Percentiles rank a stretch among this genome's conserved stretches.
These are phyloP conservation scores for Scheffersomyces lignosus DNA, from an alignment of 805 yeast species.

Conservation along the genomic window DNA sequence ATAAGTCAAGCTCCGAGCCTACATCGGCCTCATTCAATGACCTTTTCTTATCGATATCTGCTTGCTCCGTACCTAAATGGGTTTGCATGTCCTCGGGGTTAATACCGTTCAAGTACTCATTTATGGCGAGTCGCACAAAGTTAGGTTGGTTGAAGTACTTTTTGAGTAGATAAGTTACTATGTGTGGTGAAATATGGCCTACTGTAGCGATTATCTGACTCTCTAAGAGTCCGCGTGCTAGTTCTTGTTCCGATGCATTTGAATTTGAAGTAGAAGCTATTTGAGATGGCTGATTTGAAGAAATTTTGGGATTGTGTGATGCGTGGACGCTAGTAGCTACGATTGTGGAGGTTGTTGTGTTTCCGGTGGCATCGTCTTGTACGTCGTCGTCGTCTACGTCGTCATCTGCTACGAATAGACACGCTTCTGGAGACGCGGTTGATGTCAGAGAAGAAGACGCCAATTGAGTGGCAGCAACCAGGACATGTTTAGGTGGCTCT, in stretches of 20 bases:
- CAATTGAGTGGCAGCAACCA: conserved; percentile 1
- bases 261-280: background rate
- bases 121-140: conserved; percentile 7
- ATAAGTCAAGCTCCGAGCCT: conserved; percentile 7
- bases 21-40: conserved; percentile 1
- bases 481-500: background rate
- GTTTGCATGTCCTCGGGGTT: conserved; percentile 1
- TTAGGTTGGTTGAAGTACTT: conserved; percentile 13
- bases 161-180: conserved; percentile 10
- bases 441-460: background rate
- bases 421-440: background rate
- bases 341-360: no score
- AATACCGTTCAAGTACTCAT: conserved; percentile 9
- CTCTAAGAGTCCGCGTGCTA: conserved; percentile 10
- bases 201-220: conserved; percentile 12
- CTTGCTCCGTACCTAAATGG: background rate
- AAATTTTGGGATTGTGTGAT: no score
- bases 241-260: background rate
- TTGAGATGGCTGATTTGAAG: no score
- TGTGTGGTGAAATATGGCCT: conserved; percentile 11
- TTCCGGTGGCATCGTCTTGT: no score
- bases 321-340: no score
- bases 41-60: conserved; percentile 1
- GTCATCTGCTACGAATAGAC: conserved; percentile 5
- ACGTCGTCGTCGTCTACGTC: conserved; percentile 3